Conservation (phyloP, 371 early-diverging fungal species). For the Syncephalastrum racemosum region DNA sequence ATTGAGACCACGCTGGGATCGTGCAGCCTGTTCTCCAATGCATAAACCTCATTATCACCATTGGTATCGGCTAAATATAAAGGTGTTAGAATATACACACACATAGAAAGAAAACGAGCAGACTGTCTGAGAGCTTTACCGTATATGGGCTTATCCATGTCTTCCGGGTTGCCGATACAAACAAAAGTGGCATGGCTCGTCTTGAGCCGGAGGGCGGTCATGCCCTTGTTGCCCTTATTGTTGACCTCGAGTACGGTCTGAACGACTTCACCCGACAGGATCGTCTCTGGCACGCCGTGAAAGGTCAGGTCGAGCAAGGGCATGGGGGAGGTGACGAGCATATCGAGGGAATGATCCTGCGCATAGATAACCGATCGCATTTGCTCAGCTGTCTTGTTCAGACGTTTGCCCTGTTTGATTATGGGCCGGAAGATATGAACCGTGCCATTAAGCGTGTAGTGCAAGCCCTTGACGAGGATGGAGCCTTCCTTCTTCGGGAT, state of each 20-base stretch:
- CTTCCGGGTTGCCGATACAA: constrained; percentile 60
- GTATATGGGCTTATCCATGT: constrained; percentile 46
- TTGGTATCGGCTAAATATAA: background rate
- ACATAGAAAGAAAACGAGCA: background rate
- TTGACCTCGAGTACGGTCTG: constrained; percentile 71
- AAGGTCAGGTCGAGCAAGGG: constrained; percentile 81
- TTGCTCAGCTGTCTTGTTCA: constrained; percentile 75
- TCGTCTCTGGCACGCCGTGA: constrained; percentile 70
- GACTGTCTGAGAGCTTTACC: constrained; percentile 18
- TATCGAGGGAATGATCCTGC: constrained; percentile 67
- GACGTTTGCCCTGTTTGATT: constrained; percentile 67
- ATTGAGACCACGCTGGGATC: constrained; percentile 44
- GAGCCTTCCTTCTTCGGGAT: constrained; percentile 75
- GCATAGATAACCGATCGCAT: constrained; percentile 58
- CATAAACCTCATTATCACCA: constrained; percentile 5
- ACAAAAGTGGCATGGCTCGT: constrained; percentile 89
- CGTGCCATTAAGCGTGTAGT: constrained; percentile 73
- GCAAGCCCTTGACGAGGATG: constrained; percentile 72
- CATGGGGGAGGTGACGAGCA: constrained; percentile 81
- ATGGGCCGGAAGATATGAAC: constrained; percentile 74
- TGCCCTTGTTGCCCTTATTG: constrained; percentile 80
- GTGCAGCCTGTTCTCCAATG: constrained; percentile 31
- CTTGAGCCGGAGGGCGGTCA: constrained; percentile 70
- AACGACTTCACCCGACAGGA: constrained; percentile 85
- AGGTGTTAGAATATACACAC: background rate